Evolutionary conservation across 1,284 basidiomycete species (phyloP).

Genomic region (Puccinia coronata): DNA sequence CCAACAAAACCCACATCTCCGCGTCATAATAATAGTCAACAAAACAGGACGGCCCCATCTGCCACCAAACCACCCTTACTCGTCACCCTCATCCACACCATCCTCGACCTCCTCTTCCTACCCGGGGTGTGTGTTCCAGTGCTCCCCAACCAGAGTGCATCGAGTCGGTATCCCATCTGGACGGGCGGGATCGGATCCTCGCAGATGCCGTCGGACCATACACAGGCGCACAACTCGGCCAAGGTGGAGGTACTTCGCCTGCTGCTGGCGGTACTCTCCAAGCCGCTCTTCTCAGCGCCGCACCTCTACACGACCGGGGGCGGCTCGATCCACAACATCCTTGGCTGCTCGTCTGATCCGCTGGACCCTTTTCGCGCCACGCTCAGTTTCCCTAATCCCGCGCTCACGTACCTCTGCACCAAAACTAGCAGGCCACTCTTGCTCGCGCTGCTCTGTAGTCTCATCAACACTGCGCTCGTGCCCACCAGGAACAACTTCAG

Average conservation of each 20-base stretch:
- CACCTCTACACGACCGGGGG: conserved; percentile 11
- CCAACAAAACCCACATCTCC: neutral
- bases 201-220: conserved; percentile 30
- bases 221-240: conserved; percentile 32
- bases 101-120: conserved; percentile 44
- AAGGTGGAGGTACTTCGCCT: conserved; percentile 41
- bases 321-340: neutral
- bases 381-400: conserved; percentile 20
- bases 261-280: conserved; percentile 38
- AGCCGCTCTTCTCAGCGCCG: conserved; percentile 38
- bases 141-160: neutral
- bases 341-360: neutral
- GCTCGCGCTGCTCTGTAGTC: conserved; percentile 39
- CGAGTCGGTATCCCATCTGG: conserved; percentile 43
- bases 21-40: neutral
- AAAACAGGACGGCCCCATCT: neutral
- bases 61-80: conserved; percentile 15
- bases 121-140: conserved; percentile 40
- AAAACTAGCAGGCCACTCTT: conserved; percentile 18
- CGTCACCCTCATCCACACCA: conserved; percentile 34
- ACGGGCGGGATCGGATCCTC: conserved; percentile 41
- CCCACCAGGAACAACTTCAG: conserved; percentile 25
- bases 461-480: conserved; percentile 43
- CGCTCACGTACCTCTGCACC: conserved; percentile 32
- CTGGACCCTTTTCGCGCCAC: neutral